Conservation (phyloP, 2,329 filamentous ascomycete species). For the Fusarium xylarioides region DNA sequence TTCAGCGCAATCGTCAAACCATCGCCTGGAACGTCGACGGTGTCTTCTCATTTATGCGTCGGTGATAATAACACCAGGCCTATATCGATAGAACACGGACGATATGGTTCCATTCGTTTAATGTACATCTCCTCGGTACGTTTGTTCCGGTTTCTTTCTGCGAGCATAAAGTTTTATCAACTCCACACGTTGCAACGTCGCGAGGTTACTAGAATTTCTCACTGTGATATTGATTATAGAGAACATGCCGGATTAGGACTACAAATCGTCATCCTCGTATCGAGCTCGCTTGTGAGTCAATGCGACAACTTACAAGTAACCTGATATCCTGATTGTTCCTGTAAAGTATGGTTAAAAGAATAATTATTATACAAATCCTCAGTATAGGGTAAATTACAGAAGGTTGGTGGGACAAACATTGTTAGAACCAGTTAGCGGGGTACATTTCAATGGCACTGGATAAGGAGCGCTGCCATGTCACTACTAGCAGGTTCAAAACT, state of each 20-base stretch:
- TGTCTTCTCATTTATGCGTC: neutral
- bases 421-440: accelerated
- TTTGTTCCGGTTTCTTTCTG: neutral
- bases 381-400: neutral
- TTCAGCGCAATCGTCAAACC: neutral
- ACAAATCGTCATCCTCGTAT: neutral
- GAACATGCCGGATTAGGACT: neutral
- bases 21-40: neutral
- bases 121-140: accelerated
- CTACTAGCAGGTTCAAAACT: accelerated
- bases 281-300: neutral
- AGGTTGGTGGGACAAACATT: accelerated
- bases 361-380: accelerated
- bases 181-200: neutral
- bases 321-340: neutral
- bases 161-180: neutral
- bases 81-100: neutral
- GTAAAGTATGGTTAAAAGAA: neutral
- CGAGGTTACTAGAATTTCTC: accelerated
- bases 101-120: neutral
- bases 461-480: accelerated
- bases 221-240: neutral
- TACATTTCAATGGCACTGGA: accelerated
- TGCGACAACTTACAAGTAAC: too few species aligned
- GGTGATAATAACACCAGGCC: too few species aligned